Base-by-base conservation (phyloP, 306 rosid genomes). In the Corylus heterophylla region DNA sequence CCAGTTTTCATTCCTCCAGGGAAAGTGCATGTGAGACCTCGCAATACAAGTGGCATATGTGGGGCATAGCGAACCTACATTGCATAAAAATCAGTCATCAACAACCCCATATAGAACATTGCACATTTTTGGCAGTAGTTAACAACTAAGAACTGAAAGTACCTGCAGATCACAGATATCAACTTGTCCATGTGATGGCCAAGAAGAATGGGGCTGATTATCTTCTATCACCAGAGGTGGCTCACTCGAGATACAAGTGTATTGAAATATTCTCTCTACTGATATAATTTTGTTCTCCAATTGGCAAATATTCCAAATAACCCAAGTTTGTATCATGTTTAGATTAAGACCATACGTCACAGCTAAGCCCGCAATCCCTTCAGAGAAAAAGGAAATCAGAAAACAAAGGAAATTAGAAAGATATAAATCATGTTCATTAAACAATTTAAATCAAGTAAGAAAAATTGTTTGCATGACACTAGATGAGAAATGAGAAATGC, bases 41-140 rank as follows among this genome's bases (percentile, higher is more conserved):
- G 89, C 87, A 92, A 77, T 81, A 94, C 93, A 56, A 94, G 93
- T 2, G 97, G 98, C 79, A 94, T 85, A 59, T 94, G 97, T 12
- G 97, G 92, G 10, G 93, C 97, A 78, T 94, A 92, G 11, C 97
- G 94, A 66, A 89, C 97, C 98, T 94, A 77, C 47, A 85, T 68
- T 76, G 2, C 39, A 25, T 8, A 49, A 61, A 20, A 14, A 58
- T 47, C 56, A 8, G 48, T 25, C 66, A 9, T 56, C 37, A 42
- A n/a, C n/a, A 31, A 61, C 14, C 20, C 27, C 22, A 22, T 22
- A n/a, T 16, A 42, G 27, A 8, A 42, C 16, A 14, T 4, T 8
- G 3, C 0, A 13, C 14, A 37, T 37, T 77, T 20, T 8, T 4
- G 48, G 44, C 5, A 54, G 50, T 39, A 8, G 12, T 71, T 13